Base-by-base conservation (phyloP, 192 early-diverging fungal genomes). In the Entomortierella chlamydospora region DNA sequence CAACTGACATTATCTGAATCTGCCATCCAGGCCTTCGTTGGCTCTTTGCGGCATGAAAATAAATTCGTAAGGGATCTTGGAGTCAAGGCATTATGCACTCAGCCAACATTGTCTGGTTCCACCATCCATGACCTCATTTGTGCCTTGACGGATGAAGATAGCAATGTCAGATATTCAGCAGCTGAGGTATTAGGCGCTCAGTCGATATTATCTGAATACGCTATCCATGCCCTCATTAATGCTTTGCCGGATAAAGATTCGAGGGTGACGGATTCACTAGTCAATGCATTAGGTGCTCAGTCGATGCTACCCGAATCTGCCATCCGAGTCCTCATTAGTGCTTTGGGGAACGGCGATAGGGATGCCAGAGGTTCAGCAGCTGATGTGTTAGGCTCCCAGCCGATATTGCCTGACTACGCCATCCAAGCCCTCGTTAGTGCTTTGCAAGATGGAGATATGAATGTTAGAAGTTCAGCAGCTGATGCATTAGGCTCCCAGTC, bases 1-100 rank as follows among this genome's bases (percentile, higher is more conserved):
- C 42, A 62, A 43, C 45, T 43, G 8, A 50, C 26, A 50, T 50
- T 62, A 34, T 28, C 61, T 29, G 47, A 47, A 50, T 2, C 61
- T 47, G 61, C 30, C 47, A 62, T 62, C 26, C 45, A 50, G 61
- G 43, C 26, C 42, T 43, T 62, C 25, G 26, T 62, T 62, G 61
- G 18, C 29, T 23, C 61, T 49, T 43, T 62, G 29, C 47, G 30
- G 45, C 43, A 62, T 62, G 28, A 50, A 50, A 41, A 41, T 41
- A 13, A 41, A 13, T 13, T 9, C 13, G 39, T 41, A 9, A 41
- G 39, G 13, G 39, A 6, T 9, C 7, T 13, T 9, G 39, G 7
- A 41, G 39, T 13, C 13, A 13, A 41, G 6, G 39, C 39, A 41
- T 13, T 41, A 41, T 6, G 39, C 6, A 41, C 6, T 41, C 39